A percentile compares a stretch with the other conserved stretches of the same genome.
phyloP scores from a whole-genome alignment of 176 grass and related monocot genomes.

The Raddia guianensis region DNA sequence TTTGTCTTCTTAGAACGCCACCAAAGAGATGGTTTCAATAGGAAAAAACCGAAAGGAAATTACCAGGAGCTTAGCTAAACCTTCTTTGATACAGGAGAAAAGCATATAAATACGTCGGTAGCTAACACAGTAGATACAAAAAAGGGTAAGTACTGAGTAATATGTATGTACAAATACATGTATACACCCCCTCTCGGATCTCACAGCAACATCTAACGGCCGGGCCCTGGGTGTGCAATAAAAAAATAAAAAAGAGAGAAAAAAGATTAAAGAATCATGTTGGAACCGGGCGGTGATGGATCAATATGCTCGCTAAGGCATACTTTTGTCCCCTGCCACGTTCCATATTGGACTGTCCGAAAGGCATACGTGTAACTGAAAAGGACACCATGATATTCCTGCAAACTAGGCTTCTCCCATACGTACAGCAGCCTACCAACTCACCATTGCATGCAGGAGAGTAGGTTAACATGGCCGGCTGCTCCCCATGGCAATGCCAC shows the following conservation, averaged over 20 bases:
- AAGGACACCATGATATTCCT: background rate
- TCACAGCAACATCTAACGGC: no score
- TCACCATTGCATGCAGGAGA: conserved; percentile 18
- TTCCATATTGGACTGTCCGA: background rate
- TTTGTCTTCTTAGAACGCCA: no score
- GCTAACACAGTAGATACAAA: background rate
- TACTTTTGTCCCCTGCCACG: background rate
- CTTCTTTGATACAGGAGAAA: background rate
- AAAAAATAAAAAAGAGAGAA: no score
- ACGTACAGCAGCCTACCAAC: background rate
- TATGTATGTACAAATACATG: no score
- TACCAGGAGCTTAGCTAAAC: background rate
- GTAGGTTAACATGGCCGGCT: background rate
- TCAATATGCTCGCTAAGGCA: background rate
- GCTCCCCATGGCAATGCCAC: conserved; percentile 5
- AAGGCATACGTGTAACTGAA: background rate
- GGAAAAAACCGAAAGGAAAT: background rate
- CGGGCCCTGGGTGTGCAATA: no score
- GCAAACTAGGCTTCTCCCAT: background rate
- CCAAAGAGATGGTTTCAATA: background rate
- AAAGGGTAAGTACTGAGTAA: no score
- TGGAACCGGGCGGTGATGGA: background rate
- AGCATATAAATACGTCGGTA: background rate
- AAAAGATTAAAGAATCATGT: background rate
- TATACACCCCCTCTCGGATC: no score